Evolutionary conservation across 257 asterid genomes (phyloP), one percentile per base, ranked within the genome.

Genomic region (Solanum rostratum): DNA sequence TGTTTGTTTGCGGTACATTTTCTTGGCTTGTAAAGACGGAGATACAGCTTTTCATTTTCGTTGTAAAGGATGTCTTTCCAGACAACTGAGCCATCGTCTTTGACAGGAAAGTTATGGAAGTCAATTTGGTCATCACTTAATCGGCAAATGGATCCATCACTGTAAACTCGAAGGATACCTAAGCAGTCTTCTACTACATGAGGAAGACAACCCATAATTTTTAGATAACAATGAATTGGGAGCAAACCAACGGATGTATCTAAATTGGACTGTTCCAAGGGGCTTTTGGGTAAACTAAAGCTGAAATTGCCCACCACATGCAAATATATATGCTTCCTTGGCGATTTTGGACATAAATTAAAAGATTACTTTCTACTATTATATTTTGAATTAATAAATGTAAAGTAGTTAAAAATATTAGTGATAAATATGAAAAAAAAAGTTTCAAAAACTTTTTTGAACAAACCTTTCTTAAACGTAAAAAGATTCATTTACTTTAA

Each of bases 1-100:
- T 45, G 90, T 1, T 12, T 88, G 0, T 30, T n/a, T 86, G 41
- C 22, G 80, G 0, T 18, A 11, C 22, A 30, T 8, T 83, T 82
- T 14, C 19, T 15, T 7, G 98, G 96, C 50, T 84, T 90, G 85
- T 94, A 94, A 82, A 92, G 92, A 80, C 98, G 95, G 90, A 93
- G 96, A 82, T 88, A 85, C 82, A 92, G 96, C 65, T 83, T 24
- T 80, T 90, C 83, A 22, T 79, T 52, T 10, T 62, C 33, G 62
- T 7, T 93, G 87, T 80, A 94, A 14, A 88, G 46, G 54, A 71
- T 79, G 52, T 94, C 97, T 85, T 93, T 92, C 97, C 98, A 95
- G 18, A 86, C 59, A 83, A 94, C 92, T 30, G 94, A 85, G 63
- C 93, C 93, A 85, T 95, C 96, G 88, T 92, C 94, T 1, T 85